Conservation (phyloP, 1,139 yeast genomes). For the Blastobotrys raffinosifermentans region DNA sequence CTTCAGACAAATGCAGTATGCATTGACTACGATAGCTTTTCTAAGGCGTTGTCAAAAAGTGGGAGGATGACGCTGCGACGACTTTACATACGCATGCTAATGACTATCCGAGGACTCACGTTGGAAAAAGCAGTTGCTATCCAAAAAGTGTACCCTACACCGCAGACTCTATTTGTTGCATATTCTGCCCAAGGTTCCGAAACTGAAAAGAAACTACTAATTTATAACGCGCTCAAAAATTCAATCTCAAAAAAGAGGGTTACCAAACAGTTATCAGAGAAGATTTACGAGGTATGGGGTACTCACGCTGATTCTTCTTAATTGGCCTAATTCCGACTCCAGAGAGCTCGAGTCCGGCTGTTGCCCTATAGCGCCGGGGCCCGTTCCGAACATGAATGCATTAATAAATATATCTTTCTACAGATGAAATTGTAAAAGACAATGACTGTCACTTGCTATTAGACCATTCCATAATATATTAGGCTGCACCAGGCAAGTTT, state of each 20-base stretch:
- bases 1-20: conserved; percentile 45
- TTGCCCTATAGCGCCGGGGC: background rate
- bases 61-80: conserved; percentile 70
- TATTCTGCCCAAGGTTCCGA: conserved; percentile 33
- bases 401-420: too few relatives aligned
- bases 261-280: conserved; percentile 53
- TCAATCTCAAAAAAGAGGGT: conserved; percentile 60
- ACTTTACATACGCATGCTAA: conserved; percentile 65
- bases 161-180: conserved; percentile 43
- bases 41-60: conserved; percentile 64
- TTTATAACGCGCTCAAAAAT: conserved; percentile 42
- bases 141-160: conserved; percentile 63
- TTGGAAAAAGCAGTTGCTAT: conserved; percentile 78
- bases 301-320: too few relatives aligned
- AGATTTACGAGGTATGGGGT: conserved; percentile 61
- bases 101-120: conserved; percentile 75
- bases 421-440: too few relatives aligned
- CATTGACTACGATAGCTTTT: conserved; percentile 62
- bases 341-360: background rate
- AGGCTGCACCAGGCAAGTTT: too few relatives aligned
- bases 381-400: too few relatives aligned
- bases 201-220: conserved; percentile 38
- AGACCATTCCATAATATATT: too few relatives aligned
- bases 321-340: background rate
- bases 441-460: too few relatives aligned